Base-by-base conservation (phyloP, 257 asterid genomes). In the Jaltomata sinuosa region DNA sequence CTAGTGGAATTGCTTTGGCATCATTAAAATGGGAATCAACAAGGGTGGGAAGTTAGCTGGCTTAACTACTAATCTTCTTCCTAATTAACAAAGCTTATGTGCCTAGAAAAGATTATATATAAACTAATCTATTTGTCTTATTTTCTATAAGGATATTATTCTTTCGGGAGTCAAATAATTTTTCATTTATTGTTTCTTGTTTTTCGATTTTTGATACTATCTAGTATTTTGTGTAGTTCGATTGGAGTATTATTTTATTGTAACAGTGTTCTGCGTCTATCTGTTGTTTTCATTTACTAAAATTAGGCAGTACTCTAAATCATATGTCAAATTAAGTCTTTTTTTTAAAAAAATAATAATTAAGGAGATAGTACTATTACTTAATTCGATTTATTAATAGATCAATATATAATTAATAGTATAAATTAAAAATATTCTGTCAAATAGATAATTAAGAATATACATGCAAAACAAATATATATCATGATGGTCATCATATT, bases 1-100 rank as follows among this genome's bases (percentile, higher is more conserved):
- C 16, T 47, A 53, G 83, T 79, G 83, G 84, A 38, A 81, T 61
- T 57, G 76, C 54, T 77, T 77, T 77, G 62, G 81, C 45, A 77
- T 77, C 38, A 49, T 59, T 81, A 81, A 64, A 52, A 79, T 53
- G 69, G 69, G 69, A 54, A 79, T 79, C 83, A 53, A 79, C 68
- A 34, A 10, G 14, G 22, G 79, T 71, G 72, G 74, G 55, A 16
- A 22, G 40, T 81, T 59, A 81, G 84, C 77, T 81, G 84, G 71
- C 84, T 81, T 81, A 59, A 42, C 45, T 25, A 8, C 84, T 81
- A 81, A 25, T 81, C 25, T 42, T 27, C 50, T 59, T 68, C 45
- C 40, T 61, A 81, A 81, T 81, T 36, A 68, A 68, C 49, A 59
- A 81, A 81, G 76, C 57, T 29, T 25, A 7, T 14, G 19, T 42